Conservation (phyloP, 2,329 filamentous ascomycete genomes). For the Colletotrichum euphorbiae region DNA sequence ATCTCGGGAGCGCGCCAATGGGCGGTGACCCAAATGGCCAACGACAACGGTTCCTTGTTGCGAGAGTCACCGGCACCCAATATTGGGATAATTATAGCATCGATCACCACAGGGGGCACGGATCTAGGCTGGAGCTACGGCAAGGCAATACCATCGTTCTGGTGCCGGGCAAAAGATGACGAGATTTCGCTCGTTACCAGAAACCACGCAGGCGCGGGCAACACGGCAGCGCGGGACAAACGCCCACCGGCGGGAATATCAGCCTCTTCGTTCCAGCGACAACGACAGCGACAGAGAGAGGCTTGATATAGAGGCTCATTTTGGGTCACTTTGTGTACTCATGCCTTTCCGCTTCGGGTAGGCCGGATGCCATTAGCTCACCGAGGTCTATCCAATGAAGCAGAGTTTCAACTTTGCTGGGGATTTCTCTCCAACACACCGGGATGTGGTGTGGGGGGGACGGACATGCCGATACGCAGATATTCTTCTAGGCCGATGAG, state of each 20-base stretch:
- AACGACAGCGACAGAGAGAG: background rate
- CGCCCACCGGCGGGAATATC: slow-evolving; percentile 5
- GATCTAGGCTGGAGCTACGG: slow-evolving; percentile 3
- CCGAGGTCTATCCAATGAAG: background rate
- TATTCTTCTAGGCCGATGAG: slow-evolving; percentile 23
- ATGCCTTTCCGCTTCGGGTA: slow-evolving; percentile 21
- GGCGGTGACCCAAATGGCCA: slow-evolving; percentile 3
- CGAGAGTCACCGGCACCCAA: slow-evolving; percentile 4
- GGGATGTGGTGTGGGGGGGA: slow-evolving; percentile 8
- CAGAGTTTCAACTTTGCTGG: background rate
- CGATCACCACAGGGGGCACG: slow-evolving; percentile 27
- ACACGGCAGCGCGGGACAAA: background rate
- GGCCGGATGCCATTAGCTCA: slow-evolving; percentile 10
- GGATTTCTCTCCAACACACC: slow-evolving; percentile 8
- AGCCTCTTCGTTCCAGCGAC: background rate
- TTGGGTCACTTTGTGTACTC: slow-evolving; percentile 24
- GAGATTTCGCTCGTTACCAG: slow-evolving; percentile 13
- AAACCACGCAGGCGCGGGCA: background rate
- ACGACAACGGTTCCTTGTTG: slow-evolving; percentile 21
- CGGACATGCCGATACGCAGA: slow-evolving; percentile 29
- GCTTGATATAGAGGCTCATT: slow-evolving; percentile 1
- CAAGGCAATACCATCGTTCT: background rate
- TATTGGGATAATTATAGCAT: slow-evolving; percentile 33
- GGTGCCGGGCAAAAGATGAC: slow-evolving; percentile 30
- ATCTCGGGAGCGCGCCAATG: slow-evolving; percentile 19